These are phyloP conservation scores for Phtheirospermum japonicum DNA, from an alignment of 257 asterid species.

Conservation along the genomic window DNA sequence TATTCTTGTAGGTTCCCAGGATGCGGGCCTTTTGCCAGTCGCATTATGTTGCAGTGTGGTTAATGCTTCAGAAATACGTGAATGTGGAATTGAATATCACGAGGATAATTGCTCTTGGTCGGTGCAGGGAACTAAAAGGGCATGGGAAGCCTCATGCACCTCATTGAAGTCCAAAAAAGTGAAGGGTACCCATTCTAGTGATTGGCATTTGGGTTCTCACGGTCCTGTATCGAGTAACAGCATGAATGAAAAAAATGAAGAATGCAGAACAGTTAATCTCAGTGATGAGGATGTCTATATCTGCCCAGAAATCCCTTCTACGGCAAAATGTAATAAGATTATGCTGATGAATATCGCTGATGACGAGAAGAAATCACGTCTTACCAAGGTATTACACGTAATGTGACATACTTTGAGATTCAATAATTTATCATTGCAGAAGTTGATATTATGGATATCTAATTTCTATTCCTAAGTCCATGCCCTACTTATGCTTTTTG, in stretches of 20 bases:
- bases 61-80: slow-evolving; percentile 31
- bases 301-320: slow-evolving; percentile 24
- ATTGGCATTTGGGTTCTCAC: slow-evolving; percentile 39
- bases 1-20: slow-evolving; percentile 35
- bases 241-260: slow-evolving; percentile 36
- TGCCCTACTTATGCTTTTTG: not conserved
- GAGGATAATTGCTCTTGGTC: slow-evolving; percentile 45
- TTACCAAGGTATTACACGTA: slow-evolving; percentile 57
- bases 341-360: slow-evolving; percentile 94
- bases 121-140: slow-evolving; percentile 51
- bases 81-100: slow-evolving; percentile 33
- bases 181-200: slow-evolving; percentile 59
- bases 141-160: slow-evolving; percentile 76
- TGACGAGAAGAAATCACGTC: slow-evolving; percentile 58
- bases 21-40: slow-evolving; percentile 27
- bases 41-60: slow-evolving; percentile 22
- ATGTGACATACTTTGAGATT: not conserved
- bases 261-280: slow-evolving; percentile 32
- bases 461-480: not conserved
- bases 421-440: not conserved
- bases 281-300: slow-evolving; percentile 31
- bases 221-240: slow-evolving; percentile 37
- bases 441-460: not conserved
- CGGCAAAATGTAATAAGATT: slow-evolving; percentile 39
- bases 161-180: slow-evolving; percentile 86